Evolutionary conservation across 1,284 basidiomycete species (phyloP), one percentile per base, ranked within the genome.

Genomic region (Fomitopsis schrenkii): DNA sequence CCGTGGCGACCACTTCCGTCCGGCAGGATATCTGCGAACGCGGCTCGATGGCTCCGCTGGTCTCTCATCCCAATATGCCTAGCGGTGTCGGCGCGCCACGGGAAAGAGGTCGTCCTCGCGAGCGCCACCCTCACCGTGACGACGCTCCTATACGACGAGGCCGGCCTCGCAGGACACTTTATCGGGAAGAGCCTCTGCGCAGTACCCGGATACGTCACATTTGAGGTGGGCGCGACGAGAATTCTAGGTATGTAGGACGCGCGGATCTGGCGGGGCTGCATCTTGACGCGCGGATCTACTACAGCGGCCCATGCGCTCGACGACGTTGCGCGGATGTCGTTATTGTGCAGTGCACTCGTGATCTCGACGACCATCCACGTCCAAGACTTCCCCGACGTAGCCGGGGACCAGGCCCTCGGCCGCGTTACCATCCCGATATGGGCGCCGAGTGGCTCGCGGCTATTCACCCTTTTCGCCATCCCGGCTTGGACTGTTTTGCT

Each of bases 341-440:
- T 75, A 30, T 48, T 65, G n/a, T 61, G 71, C 46, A 73, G 72
- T 59, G 68, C 68, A 26, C 59, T 65, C 17, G 64, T 75, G 12
- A 72, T 75, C 38, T 67, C 73, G 53, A 75, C 75, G 10, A 76
- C 75, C 7, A 72, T 72, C 38, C 73, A 73, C 58, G 68, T 70
- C 14, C 72, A 76, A 58, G 76, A 77, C 58, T 77, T 76, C 62
- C 67, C 72, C 26, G 76, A 77, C 55, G 67, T 73, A 26, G 70
- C 68, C 30, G 76, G 76, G 7, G 76, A 77, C 59, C 61, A 54
- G 19, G 59, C 66, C 12, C 59, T 70, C 0, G 73, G 73, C 6
- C 68, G 76, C 15, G 57, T 61, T 22, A 77, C 76, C 1, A 66
- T 77, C 36, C 75, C 76, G 0, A 75, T 76, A 38, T 68, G 70